Evolutionary conservation across 2,329 filamentous ascomycete species (phyloP), one percentile per base, ranked within the genome.

Genomic region (Berkeleyomyces rouxiae): DNA sequence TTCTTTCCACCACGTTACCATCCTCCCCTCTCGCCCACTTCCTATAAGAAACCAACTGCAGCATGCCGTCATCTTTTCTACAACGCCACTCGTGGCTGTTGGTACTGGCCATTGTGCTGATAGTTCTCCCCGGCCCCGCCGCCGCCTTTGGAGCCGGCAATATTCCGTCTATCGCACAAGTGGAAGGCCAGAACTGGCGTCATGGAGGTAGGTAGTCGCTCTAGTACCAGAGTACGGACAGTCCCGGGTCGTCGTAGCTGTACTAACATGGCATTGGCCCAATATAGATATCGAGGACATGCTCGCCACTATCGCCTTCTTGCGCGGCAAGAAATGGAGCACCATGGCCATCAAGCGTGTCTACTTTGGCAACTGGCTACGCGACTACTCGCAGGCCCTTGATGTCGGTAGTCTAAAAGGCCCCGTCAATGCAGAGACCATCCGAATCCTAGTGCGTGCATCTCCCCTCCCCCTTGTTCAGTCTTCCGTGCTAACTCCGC

Each of bases 331-430:
- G 71, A 92, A 92, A 76, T 93, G 88, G 88, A 88, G 86, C 1
- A 83, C 83, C 11, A 84, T 88, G 77, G 82, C 88, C 74, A 79
- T 92, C 61, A 86, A 87, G 74, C 80, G 87, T 62, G 85, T 85
- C 39, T 92, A 90, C 74, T 92, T 92, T 75, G 88, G 88, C 64
- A 93, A 93, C 73, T 93, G 88, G 88, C 76, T 92, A 47, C 81
- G 88, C 65, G 88, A 92, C 74, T 93, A 93, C 72, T 90, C 86
- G 10, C 88, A 92, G 70, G 88, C 88, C 43, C 80, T 92, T 72
- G 88, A 92, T 69, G 85, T 91, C 10, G 87, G 87, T 58, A 89
- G 85, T 65, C 73, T 93, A 66, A 91, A 90, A 74, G 85, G 84
- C 65, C 66, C 66, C 4, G 84, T 90, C 65, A 88, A 87, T 66